phyloP scores from a whole-genome alignment of 1,284 basidiomycete genomes.

The Melanopsichium pennsylvanicum region DNA sequence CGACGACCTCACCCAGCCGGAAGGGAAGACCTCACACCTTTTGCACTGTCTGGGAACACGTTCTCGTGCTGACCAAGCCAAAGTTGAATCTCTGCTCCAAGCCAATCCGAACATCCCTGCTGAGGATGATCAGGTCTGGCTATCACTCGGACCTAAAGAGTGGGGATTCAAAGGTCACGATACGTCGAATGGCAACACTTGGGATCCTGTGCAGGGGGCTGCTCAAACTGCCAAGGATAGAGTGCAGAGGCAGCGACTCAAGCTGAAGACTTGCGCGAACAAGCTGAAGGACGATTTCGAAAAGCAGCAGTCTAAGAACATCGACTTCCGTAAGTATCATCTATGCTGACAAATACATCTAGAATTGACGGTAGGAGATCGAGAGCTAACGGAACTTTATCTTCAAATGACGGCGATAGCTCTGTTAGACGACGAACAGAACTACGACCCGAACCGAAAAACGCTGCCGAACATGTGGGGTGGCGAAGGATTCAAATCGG shows the following conservation, averaged over 20 bases:
- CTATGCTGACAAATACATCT: too few relatives aligned
- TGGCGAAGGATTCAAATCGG: background rate
- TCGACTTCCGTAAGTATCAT: too few relatives aligned
- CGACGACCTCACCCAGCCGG: background rate
- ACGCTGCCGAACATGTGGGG: conserved; percentile 1
- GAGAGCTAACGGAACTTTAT: too few relatives aligned
- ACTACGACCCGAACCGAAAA: background rate
- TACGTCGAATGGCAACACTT: background rate
- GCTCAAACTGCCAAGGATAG: background rate
- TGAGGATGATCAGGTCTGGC: conserved; percentile 8
- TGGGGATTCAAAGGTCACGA: conserved; percentile 27
- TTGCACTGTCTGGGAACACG: conserved; percentile 17
- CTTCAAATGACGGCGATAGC: too few relatives aligned
- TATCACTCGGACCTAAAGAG: conserved; percentile 1
- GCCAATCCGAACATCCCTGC: background rate
- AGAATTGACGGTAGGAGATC: too few relatives aligned
- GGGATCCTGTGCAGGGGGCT: background rate
- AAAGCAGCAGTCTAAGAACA: too few relatives aligned
- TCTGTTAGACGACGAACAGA: too few relatives aligned
- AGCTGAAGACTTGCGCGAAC: conserved; percentile 5
- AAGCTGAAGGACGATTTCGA: background rate
- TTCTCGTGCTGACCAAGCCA: background rate
- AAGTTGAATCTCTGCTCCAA: conserved; percentile 4
- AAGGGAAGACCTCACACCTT: background rate
- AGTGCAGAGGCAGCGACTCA: conserved; percentile 1